Evolutionary conservation across 306 rosid species (phyloP).

Genomic region (Inga oerstediana): DNA sequence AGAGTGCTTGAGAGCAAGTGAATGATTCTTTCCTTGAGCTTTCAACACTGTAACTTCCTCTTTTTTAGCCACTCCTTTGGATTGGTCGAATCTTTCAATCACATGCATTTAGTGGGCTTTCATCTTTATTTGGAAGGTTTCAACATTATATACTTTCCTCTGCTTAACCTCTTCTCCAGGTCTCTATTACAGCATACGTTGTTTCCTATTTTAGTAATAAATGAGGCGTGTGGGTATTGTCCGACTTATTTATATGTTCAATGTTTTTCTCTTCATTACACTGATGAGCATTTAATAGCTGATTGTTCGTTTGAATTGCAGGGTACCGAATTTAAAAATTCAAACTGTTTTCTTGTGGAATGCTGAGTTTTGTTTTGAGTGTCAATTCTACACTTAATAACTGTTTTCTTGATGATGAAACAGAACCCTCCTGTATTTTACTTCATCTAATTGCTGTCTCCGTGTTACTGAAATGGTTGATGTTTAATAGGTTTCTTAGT

Average conservation of each 20-base stretch:
- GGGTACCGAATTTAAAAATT: constrained; percentile 33
- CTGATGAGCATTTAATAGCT: neutral
- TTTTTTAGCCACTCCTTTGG: neutral
- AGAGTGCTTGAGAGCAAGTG: constrained; percentile 21
- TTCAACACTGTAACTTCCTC: constrained; percentile 37
- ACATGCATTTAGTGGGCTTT: constrained; percentile 28
- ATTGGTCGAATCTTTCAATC: constrained; percentile 12
- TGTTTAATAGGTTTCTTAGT: constrained; percentile 39
- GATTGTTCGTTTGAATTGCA: constrained; percentile 37
- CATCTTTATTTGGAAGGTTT: constrained; percentile 24
- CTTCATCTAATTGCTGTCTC: constrained; percentile 31
- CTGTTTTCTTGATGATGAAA: neutral
- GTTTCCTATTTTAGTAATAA: neutral
- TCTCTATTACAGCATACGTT: constrained; percentile 9
- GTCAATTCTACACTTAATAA: constrained; percentile 4
- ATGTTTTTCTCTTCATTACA: constrained; percentile 21
- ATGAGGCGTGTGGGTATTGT: constrained; percentile 48
- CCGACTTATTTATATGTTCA: constrained; percentile 35
- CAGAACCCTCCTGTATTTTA: neutral
- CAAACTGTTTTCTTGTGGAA: constrained; percentile 25
- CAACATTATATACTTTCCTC: constrained; percentile 32
- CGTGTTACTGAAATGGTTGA: constrained; percentile 34
- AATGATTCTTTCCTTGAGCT: constrained; percentile 70
- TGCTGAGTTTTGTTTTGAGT: constrained; percentile 36
- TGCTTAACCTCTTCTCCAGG: constrained; percentile 12